Evolutionary conservation across 768 basidiomycete genomes (phyloP), one percentile per base, ranked within the genome.

Genomic region (Pholiota molesta): DNA sequence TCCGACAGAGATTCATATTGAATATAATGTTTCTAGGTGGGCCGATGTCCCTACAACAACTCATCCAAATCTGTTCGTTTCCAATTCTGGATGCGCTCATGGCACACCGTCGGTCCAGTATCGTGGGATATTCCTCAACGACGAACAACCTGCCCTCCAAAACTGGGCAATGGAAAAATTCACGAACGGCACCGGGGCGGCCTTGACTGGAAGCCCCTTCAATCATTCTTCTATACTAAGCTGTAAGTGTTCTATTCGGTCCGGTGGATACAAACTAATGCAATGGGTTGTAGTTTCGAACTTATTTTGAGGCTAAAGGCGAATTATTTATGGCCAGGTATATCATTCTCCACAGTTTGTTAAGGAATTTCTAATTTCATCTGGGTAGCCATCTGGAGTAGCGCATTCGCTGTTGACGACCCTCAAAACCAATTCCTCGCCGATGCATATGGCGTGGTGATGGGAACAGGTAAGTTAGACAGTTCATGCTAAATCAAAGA

Each of bases 81-180:
- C 78, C 1, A 63, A 77, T 26, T 67, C 66, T 35, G 82, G 82
- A 17, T 83, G 82, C 69, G 73, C 79, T 6, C 88, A 90, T 72
- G 89, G 86, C 44, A 68, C 79, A 16, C 89, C 90, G 2, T 85
- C 84, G 8, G 87, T 91, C 60, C 85, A 89, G 68, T 90, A 87
- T 66, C 83, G 89, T 35, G 90, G 85, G 14, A 83, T 90, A 45
- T 88, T 92, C 77, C 73, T 92, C 63, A 92, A 92, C 69, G 89
- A 92, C 65, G 90, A 92, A 70, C 86, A 89, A 67, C 90, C 90
- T 8, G 84, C 85, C 29, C 70, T 91, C 55, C 84, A 86, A 64
- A 86, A 83, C 65, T 92, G 90, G 90, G 90, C 88, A 14, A 77
- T 80, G 64, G 85, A 85, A 63, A 86, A 85, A 65, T 90, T 87